Percentiles rank a stretch among this genome's conserved stretches.
phyloP scores from a whole-genome alignment of 108 stramenopile species.

The Skeletonema marinoi region DNA sequence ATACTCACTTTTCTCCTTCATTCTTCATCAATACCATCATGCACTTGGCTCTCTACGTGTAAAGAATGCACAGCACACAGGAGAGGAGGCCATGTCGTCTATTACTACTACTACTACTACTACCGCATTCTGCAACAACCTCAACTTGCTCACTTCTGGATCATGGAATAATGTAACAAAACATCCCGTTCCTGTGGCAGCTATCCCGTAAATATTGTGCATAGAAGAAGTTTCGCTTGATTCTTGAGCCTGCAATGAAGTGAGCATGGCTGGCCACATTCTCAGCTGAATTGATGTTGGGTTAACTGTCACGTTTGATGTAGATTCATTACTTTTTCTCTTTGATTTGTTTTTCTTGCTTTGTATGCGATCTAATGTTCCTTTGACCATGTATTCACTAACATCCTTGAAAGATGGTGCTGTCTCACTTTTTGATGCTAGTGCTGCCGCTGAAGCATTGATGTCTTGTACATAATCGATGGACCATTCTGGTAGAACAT shows the following conservation, averaged over 20 bases:
- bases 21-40: too few relatives aligned
- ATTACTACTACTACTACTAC: too few relatives aligned
- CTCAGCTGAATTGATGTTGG: conserved; percentile 64
- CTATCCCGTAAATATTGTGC: conserved; percentile 60
- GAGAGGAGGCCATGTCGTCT: too few relatives aligned
- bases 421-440: not conserved
- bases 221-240: not conserved
- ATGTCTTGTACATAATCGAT: conserved; percentile 8
- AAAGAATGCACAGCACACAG: too few relatives aligned
- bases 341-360: conserved; percentile 6
- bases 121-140: too few relatives aligned
- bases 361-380: conserved; percentile 25
- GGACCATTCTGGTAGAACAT: conserved; percentile 16
- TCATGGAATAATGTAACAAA: too few relatives aligned
- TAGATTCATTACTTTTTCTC: conserved; percentile 9
- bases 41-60: too few relatives aligned
- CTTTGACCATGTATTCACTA: conserved; percentile 18
- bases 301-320: conserved; percentile 12
- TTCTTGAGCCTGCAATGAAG: conserved; percentile 2
- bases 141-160: too few relatives aligned
- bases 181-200: conserved; percentile 84
- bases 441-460: conserved; percentile 4
- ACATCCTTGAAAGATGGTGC: conserved; percentile 9
- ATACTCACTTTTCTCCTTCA: too few relatives aligned
- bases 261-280: conserved; percentile 63